phyloP scores from a whole-genome alignment of 2,329 filamentous ascomycete species.

The Pseudogymnoascus sp. region DNA sequence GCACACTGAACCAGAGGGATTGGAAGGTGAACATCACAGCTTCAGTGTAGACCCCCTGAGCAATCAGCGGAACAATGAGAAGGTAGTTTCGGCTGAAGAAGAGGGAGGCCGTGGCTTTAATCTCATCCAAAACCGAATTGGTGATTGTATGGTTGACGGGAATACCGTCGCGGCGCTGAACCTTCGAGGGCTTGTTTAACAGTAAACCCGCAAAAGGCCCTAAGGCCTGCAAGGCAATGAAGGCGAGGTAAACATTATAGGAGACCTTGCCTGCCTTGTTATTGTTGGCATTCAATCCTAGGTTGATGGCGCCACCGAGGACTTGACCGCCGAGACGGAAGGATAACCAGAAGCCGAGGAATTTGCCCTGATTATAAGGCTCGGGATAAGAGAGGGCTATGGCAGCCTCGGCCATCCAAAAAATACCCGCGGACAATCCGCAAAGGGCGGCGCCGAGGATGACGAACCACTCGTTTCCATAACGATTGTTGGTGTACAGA shows the following conservation, averaged over 20 bases:
- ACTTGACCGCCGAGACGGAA: constrained; percentile 55
- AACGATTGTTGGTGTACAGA: constrained; percentile 64
- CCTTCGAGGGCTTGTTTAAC: constrained; percentile 50
- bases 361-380: constrained; percentile 55
- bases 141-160: constrained; percentile 51
- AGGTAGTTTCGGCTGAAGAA: constrained; percentile 56
- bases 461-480: constrained; percentile 58
- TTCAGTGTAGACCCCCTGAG: constrained; percentile 61
- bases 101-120: constrained; percentile 48
- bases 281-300: constrained; percentile 53
- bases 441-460: constrained; percentile 60
- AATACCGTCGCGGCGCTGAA: constrained; percentile 56
- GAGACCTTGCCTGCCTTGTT: constrained; percentile 55
- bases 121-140: constrained; percentile 47
- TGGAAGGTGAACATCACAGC: constrained; percentile 65
- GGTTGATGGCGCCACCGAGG: constrained; percentile 61
- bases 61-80: constrained; percentile 57
- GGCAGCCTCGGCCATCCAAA: constrained; percentile 68
- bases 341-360: constrained; percentile 59
- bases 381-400: constrained; percentile 66
- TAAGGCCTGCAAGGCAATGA: constrained; percentile 59
- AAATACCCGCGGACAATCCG: constrained; percentile 52
- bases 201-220: constrained; percentile 58
- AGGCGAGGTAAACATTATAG: constrained; percentile 59
- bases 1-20: constrained; percentile 59